phyloP scores from a whole-genome alignment of 1,284 basidiomycete genomes.

The Ceratobasidium sp. region DNA sequence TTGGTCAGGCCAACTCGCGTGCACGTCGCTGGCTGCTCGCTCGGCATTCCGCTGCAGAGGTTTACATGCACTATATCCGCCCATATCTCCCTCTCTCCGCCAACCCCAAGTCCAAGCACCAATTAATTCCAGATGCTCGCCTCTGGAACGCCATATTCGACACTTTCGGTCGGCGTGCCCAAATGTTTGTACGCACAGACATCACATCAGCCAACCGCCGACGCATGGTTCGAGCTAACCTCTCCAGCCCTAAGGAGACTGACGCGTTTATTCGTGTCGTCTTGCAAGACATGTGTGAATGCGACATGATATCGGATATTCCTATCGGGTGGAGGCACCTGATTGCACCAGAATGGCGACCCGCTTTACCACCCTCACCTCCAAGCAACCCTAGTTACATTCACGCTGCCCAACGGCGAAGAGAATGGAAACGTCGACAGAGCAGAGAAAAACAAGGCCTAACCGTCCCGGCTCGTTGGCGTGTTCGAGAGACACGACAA shows the following conservation, averaged over 20 bases:
- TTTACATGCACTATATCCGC: slow-evolving; percentile 27
- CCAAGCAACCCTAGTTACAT: slow-evolving; percentile 1
- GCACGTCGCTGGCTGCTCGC: slow-evolving; percentile 46
- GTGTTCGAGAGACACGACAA: neutral
- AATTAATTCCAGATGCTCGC: slow-evolving; percentile 58
- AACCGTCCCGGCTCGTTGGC: neutral
- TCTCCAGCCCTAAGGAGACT: neutral
- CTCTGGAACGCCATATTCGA: slow-evolving; percentile 72
- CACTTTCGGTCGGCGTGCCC: slow-evolving; percentile 54
- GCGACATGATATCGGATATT: slow-evolving; percentile 7
- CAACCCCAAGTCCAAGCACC: slow-evolving; percentile 48
- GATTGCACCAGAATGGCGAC: neutral
- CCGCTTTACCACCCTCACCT: neutral
- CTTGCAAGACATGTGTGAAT: slow-evolving; percentile 21
- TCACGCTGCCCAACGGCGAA: neutral
- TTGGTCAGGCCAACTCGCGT: slow-evolving; percentile 41
- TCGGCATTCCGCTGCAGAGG: slow-evolving; percentile 40
- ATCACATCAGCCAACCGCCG: neutral
- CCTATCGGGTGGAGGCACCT: slow-evolving; percentile 28
- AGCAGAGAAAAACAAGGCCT: neutral
- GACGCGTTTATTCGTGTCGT: slow-evolving; percentile 25
- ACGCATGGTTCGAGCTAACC: neutral
- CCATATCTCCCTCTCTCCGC: slow-evolving; percentile 13
- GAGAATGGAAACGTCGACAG: neutral
- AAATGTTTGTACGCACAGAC: slow-evolving; percentile 44